phyloP scores from a whole-genome alignment of 2,329 filamentous ascomycete genomes.

The Botryotinia narcissicola region DNA sequence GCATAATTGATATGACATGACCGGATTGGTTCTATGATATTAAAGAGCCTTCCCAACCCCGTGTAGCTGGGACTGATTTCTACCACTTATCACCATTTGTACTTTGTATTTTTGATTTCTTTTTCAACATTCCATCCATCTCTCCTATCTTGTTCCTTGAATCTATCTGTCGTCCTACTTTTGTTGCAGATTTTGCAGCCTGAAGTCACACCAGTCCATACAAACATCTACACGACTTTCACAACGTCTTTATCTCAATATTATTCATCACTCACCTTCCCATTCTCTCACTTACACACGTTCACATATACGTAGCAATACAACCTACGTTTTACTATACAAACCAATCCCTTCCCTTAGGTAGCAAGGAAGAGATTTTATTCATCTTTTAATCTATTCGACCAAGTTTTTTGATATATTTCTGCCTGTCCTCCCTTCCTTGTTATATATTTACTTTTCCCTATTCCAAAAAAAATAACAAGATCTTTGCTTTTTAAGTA shows the following conservation, averaged over 20 bases:
- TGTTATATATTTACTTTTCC: not conserved
- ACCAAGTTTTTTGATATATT: not conserved
- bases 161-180: constrained; percentile 2
- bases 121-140: not conserved
- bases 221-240: not conserved
- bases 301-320: not conserved
- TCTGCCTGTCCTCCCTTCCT: not conserved
- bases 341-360: not conserved
- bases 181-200: not conserved
- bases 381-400: not conserved
- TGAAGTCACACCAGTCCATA: constrained; percentile 3
- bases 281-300: not conserved
- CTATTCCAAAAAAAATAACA: too few relatives aligned
- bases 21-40: not conserved
- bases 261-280: not conserved
- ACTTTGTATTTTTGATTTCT: not conserved
- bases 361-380: not conserved
- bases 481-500: not conserved
- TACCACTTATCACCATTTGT: not conserved
- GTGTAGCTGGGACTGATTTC: not conserved
- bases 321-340: not conserved
- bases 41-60: constrained; percentile 8
- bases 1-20: constrained; percentile 6
- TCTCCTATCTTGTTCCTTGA: not conserved
- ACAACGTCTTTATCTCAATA: not conserved